Evolutionary conservation across 139 green algal genomes (phyloP).

Genomic region (Chlamydomonas applanata): DNA sequence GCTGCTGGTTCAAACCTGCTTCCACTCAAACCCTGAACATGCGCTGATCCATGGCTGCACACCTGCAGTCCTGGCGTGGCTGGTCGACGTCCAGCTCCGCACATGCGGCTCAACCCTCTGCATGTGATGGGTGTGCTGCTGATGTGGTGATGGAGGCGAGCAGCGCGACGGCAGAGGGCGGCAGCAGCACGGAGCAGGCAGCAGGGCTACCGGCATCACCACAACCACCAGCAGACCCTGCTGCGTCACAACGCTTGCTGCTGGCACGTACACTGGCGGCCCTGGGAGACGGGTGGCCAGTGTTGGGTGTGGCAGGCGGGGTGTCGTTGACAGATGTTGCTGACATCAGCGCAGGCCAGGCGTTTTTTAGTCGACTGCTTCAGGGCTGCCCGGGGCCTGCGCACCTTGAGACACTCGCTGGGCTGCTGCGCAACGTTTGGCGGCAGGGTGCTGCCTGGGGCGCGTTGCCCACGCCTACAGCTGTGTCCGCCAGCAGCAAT

Average conservation of each 20-base stretch:
- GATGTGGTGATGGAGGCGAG: too few relatives aligned
- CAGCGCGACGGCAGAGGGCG: too few relatives aligned
- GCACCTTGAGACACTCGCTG: background rate
- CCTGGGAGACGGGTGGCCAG: background rate
- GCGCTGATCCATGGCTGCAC: too few relatives aligned
- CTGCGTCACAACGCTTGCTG: background rate
- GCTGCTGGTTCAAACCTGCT: too few relatives aligned
- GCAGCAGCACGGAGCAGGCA: too few relatives aligned
- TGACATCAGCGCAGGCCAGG: background rate
- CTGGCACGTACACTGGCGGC: background rate
- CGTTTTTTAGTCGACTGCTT: background rate
- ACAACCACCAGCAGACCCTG: background rate
- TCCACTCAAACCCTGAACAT: too few relatives aligned
- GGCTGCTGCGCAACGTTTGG: background rate
- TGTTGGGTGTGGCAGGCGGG: background rate
- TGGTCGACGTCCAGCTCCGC: too few relatives aligned
- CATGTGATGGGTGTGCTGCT: too few relatives aligned
- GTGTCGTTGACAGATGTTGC: background rate
- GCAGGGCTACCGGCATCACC: background rate
- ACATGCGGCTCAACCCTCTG: too few relatives aligned
- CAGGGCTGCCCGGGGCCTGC: background rate
- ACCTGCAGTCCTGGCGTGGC: too few relatives aligned
- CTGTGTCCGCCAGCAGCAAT: too few relatives aligned
- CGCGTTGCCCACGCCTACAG: background rate
- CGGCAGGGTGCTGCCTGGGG: background rate